Conservation (phyloP, 192 early-diverging fungal species). For the Coemansia javaensis region DNA sequence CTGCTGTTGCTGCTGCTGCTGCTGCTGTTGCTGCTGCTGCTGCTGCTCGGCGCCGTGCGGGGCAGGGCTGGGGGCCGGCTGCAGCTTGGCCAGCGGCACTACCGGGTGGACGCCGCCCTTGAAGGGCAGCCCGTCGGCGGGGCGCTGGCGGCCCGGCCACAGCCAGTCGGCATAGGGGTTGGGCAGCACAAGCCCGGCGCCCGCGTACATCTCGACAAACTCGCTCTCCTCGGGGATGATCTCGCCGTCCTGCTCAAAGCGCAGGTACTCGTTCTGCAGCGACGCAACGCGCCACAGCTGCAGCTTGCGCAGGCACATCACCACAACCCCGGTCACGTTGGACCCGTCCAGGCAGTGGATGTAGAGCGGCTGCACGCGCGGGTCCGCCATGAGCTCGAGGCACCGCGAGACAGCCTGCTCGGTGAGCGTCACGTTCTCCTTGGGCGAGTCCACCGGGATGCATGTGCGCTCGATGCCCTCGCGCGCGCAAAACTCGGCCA, state of each 20-base stretch:
- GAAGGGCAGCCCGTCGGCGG: conserved; percentile 28
- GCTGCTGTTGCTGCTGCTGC: no score
- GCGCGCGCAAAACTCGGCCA: conserved; percentile 59
- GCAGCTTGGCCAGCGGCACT: conserved; percentile 13
- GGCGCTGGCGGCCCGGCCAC: conserved; percentile 28
- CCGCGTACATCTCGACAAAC: conserved; percentile 44
- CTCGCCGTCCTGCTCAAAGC: conserved; percentile 55
- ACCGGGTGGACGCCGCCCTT: conserved; percentile 29
- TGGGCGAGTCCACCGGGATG: conserved; percentile 74
- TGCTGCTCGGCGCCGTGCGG: no score
- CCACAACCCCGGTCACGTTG: conserved; percentile 74
- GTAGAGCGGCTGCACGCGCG: conserved; percentile 68
- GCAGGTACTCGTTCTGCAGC: conserved; percentile 65
- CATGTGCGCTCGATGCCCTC: conserved; percentile 64
- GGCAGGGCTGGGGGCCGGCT: conserved; percentile 7
- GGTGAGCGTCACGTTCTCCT: conserved; percentile 80
- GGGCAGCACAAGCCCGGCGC: conserved; percentile 16
- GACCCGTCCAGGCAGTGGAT: conserved; percentile 90
- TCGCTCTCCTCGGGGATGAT: conserved; percentile 51
- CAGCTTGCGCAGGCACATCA: conserved; percentile 84
- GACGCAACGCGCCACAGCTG: conserved; percentile 81
- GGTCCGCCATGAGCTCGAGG: conserved; percentile 73
- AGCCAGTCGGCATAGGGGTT: conserved; percentile 39
- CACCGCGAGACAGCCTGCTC: conserved; percentile 67
- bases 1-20: no score